Conservation (phyloP, 495 filamentous ascomycete species). For the Lophium mytilinum region DNA sequence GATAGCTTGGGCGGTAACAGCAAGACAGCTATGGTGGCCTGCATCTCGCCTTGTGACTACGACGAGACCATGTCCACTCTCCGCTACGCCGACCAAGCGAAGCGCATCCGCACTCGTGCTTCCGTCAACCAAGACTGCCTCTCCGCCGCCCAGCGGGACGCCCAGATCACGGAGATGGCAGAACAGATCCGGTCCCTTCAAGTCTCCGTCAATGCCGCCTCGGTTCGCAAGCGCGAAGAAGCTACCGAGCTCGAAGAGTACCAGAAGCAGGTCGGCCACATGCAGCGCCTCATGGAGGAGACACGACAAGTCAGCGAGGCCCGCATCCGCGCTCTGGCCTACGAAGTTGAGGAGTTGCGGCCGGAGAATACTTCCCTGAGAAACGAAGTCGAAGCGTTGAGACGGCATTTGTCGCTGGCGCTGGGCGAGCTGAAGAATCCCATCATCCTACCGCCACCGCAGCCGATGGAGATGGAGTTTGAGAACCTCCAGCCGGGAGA, state of each 20-base stretch:
- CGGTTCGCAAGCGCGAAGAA: slow-evolving; percentile 41
- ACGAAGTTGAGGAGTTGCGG: slow-evolving; percentile 47
- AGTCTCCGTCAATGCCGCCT: slow-evolving; percentile 53
- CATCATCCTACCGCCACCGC: slow-evolving; percentile 49
- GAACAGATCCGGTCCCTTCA: slow-evolving; percentile 83
- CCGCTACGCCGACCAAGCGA: slow-evolving; percentile 95
- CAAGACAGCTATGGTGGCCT: slow-evolving; percentile 98
- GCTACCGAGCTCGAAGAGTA: slow-evolving; percentile 81
- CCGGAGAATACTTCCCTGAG: slow-evolving; percentile 47
- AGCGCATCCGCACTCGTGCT: slow-evolving; percentile 94
- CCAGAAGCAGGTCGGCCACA: slow-evolving; percentile 70
- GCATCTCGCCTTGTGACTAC: slow-evolving; percentile 90
- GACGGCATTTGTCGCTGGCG: slow-evolving; percentile 76
- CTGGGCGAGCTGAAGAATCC: slow-evolving; percentile 84
- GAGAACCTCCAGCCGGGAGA: slow-evolving; percentile 9
- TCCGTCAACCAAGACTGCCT: slow-evolving; percentile 89
- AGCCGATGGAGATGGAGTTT: slow-evolving; percentile 6
- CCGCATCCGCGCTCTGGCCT: slow-evolving; percentile 79
- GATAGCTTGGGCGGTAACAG: slow-evolving; percentile 90
- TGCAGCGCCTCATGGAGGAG: slow-evolving; percentile 95
- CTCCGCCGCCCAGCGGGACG: slow-evolving; percentile 79
- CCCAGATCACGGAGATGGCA: slow-evolving; percentile 86
- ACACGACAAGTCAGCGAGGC: slow-evolving; percentile 74
- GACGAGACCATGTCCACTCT: slow-evolving; percentile 95
- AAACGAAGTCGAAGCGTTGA: slow-evolving; percentile 81